phyloP scores from a whole-genome alignment of 1,284 basidiomycete species.

The Leccinum angustisporum region DNA sequence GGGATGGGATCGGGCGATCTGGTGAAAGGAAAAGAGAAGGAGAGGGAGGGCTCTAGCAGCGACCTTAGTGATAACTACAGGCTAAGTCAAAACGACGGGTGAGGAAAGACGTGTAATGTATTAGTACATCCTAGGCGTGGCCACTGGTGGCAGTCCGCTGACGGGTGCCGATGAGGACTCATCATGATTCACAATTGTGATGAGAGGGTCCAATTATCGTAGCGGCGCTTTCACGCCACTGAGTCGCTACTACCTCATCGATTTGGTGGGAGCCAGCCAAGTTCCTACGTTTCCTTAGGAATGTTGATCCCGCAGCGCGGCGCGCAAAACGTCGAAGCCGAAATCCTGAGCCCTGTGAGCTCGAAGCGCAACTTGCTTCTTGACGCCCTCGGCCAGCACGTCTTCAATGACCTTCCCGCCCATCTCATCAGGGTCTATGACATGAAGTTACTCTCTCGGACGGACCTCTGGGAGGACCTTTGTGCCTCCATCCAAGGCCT shows the following conservation, averaged over 20 bases:
- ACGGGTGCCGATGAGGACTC: too few species aligned
- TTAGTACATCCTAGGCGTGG: background rate
- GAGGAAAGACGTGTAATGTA: background rate
- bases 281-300: background rate
- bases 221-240: too few species aligned
- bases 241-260: background rate
- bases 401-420: conserved; percentile 20
- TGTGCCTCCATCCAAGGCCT: conserved; percentile 2
- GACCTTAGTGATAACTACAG: background rate
- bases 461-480: conserved; percentile 13
- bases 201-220: too few species aligned
- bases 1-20: background rate
- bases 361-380: conserved; percentile 12
- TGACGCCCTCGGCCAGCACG: conserved; percentile 11
- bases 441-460: conserved; percentile 16
- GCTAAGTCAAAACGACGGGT: background rate
- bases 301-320: background rate
- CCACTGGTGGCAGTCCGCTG: too few species aligned
- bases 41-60: background rate
- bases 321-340: background rate
- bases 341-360: conserved; percentile 1
- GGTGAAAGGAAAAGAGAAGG: conserved; percentile 19
- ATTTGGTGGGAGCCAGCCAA: background rate
- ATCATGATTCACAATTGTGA: too few species aligned
- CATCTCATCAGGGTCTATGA: conserved; percentile 16